Evolutionary conservation across 371 early-diverging fungal genomes (phyloP), one percentile per base, ranked within the genome.

Genomic region (Enteropsectra breve): DNA sequence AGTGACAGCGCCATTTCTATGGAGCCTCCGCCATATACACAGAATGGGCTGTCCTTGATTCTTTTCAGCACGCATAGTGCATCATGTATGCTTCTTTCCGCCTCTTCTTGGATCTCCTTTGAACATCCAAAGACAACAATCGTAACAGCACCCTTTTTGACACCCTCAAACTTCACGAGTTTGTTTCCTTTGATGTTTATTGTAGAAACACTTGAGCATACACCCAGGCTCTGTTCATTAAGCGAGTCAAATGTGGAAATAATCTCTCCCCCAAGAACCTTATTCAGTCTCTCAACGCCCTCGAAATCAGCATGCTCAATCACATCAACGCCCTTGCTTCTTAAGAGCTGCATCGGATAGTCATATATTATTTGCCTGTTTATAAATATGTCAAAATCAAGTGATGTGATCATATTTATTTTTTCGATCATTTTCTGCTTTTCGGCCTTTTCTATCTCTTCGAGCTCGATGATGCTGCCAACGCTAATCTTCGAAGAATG

Each of bases 361-460:
- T 97, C 96, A 84, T 98, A 98, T 70, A 98, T 96, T 37, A 98
- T 84, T 83, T 98, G 99, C 73, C 99, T 88, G 85, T 98, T 98
- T 58, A 98, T 93, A 63, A 85, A 83, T 82, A 94, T 89, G 84
- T 97, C 94, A 23, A 66, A 15, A 0, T 15, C n/a, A 55, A 49
- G 43, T 6, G 8, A 15, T 29, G 69, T 89, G 79, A 98, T 97
- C 83, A 88, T 90, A 30, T 92, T 92, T 36, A 98, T 93, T 86
- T 97, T 98, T 48, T 84, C 87, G 76, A 86, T 86, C 95, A 98
- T 96, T 85, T 93, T 94, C 66, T 92, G 87, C 77, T 86, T 87
- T 83, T 98, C 99, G 37, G 94, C 96, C 75, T 91, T 85, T 83
- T 98, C 99, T 67, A 98, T 80, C 81, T 92, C 91, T 60, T 92